Percentiles rank a stretch among this genome's conserved stretches.
Evolutionary conservation across 768 basidiomycete species (phyloP).

Genomic region (Boletus sp.): DNA sequence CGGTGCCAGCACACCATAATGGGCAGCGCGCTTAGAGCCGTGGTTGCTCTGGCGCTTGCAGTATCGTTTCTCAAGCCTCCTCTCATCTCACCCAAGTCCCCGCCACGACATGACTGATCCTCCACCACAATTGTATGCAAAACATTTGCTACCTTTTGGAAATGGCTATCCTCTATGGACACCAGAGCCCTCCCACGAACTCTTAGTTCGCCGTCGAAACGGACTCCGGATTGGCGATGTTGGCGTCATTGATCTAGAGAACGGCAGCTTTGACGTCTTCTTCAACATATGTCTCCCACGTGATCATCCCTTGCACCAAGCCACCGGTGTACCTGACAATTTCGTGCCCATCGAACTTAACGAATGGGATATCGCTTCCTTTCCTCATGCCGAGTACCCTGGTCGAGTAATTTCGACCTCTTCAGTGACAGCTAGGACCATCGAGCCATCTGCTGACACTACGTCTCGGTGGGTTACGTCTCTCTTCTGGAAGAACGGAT

Average conservation of each 20-base stretch:
- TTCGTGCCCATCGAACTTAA: conserved; percentile 23
- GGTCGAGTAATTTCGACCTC: conserved; percentile 13
- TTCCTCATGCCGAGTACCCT: conserved; percentile 11
- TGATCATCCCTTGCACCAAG: not conserved
- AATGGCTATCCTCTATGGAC: conserved; percentile 35
- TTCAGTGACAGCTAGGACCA: conserved; percentile 7
- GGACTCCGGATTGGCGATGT: conserved; percentile 38
- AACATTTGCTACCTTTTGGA: conserved; percentile 4
- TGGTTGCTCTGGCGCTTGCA: too few species aligned
- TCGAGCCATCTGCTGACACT: not conserved
- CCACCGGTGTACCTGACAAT: conserved; percentile 23
- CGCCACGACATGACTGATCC: too few species aligned
- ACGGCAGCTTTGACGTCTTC: conserved; percentile 16
- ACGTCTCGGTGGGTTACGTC: not conserved
- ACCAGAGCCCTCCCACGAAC: conserved; percentile 26
- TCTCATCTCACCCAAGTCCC: too few species aligned
- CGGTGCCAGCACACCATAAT: too few species aligned
- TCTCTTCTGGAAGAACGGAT: not conserved
- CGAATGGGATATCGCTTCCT: conserved; percentile 4
- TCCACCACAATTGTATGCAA: not conserved
- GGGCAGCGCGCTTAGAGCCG: too few species aligned
- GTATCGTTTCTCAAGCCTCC: too few species aligned
- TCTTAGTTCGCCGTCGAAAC: conserved; percentile 4
- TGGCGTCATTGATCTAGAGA: conserved; percentile 29
- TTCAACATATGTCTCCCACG: conserved; percentile 37